These are phyloP conservation scores for Nymphaea thermarum DNA, from an alignment of 164 flowering plant species.

Conservation along the genomic window DNA sequence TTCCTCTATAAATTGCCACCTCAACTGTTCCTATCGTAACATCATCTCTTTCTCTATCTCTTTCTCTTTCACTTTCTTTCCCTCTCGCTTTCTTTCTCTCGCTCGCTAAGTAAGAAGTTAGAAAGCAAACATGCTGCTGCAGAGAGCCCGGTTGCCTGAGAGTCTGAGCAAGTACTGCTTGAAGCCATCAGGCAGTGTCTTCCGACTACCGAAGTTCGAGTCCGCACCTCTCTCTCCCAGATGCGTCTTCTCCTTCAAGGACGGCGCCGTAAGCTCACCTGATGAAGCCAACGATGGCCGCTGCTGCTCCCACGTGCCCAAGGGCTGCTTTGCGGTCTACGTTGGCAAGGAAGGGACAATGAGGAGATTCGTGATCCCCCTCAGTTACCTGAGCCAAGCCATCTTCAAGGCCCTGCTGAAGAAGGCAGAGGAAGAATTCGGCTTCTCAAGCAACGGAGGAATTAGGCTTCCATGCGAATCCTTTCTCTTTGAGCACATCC, in stretches of 20 bases:
- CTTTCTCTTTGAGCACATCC: slow-evolving; percentile 12
- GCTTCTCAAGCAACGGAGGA: slow-evolving; percentile 4
- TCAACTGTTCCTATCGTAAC: no score
- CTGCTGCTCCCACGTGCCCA: slow-evolving; percentile 2
- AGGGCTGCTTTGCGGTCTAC: slow-evolving; percentile 10
- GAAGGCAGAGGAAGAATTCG: neutral
- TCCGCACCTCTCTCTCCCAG: slow-evolving; percentile 3
- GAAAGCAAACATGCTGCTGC: neutral
- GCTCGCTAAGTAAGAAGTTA: no score
- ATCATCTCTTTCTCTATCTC: no score
- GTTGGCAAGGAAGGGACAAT: slow-evolving; percentile 3
- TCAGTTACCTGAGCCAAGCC: slow-evolving; percentile 4
- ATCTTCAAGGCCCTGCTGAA: slow-evolving; percentile 1
- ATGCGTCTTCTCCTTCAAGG: slow-evolving; percentile 5
- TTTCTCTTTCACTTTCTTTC: no score
- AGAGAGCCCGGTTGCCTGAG: slow-evolving; percentile 2
- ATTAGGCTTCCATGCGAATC: slow-evolving; percentile 11
- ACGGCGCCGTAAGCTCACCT: neutral
- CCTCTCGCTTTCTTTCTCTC: no score
- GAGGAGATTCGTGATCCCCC: slow-evolving; percentile 10
- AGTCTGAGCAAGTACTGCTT: slow-evolving; percentile 6
- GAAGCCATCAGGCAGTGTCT: neutral
- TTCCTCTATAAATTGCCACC: no score
- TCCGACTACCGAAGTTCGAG: neutral
- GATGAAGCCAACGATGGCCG: neutral